Conservation (phyloP, 129 eudicot genomes). For the Arctium minus region DNA sequence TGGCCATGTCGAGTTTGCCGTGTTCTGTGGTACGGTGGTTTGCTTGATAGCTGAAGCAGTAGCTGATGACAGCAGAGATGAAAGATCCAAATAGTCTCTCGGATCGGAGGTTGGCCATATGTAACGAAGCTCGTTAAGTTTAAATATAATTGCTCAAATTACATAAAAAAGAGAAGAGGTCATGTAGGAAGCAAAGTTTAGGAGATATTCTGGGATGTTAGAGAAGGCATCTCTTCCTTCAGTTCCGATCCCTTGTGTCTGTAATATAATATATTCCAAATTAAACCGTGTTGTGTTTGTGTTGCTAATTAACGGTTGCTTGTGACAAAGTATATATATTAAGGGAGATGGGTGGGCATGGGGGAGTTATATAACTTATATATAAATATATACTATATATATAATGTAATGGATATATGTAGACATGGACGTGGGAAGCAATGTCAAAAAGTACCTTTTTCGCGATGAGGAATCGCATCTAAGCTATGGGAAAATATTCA, state of each 20-base stretch:
- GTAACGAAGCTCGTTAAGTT: not conserved
- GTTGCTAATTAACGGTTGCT: constrained; percentile 10
- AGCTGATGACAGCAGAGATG: constrained; percentile 37
- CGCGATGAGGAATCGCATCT: constrained; percentile 23
- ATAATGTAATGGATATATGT: constrained; percentile 25
- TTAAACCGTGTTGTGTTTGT: constrained; percentile 29
- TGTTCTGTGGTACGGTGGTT: constrained; percentile 26
- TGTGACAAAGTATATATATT: not conserved
- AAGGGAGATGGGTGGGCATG: not conserved
- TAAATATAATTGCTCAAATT: not conserved
- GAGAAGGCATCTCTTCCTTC: constrained; percentile 41
- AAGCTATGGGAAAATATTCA: constrained; percentile 25
- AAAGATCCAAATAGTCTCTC: constrained; percentile 47
- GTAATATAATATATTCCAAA: constrained; percentile 42
- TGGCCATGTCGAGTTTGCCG: constrained; percentile 54
- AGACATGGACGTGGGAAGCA: constrained; percentile 38
- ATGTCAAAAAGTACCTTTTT: constrained; percentile 37
- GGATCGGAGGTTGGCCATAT: constrained; percentile 41
- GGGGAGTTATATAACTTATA: constrained; percentile 13
- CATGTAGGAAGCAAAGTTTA: constrained; percentile 18
- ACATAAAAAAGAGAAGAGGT: constrained; percentile 8
- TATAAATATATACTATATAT: too few species aligned
- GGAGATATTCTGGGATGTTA: constrained; percentile 47
- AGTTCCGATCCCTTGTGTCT: constrained; percentile 27
- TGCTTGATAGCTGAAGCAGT: constrained; percentile 51